Conservation (phyloP, 2,329 filamentous ascomycete genomes). For the Pseudogymnoascus sp. region DNA sequence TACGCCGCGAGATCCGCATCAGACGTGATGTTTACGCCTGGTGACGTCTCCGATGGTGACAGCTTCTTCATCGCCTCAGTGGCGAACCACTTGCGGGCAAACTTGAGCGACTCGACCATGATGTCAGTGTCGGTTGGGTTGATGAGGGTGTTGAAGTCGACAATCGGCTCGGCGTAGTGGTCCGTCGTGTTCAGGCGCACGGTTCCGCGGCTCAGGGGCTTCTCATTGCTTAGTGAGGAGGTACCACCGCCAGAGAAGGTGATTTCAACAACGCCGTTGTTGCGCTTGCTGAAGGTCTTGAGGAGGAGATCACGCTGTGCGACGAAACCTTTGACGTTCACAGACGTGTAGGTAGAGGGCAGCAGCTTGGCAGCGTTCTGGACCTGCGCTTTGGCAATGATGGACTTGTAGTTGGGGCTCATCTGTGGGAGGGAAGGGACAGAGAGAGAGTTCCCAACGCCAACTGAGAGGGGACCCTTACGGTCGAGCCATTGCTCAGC, state of each 20-base stretch:
- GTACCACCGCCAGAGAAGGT: conserved; percentile 25
- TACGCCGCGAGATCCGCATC: conserved; percentile 23
- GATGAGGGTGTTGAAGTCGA: conserved; percentile 31
- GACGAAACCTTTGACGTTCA: conserved; percentile 18
- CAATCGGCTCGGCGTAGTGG: conserved; percentile 24
- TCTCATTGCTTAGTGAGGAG: conserved; percentile 26
- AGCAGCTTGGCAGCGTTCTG: conserved; percentile 22
- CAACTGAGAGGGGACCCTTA: conserved; percentile 33
- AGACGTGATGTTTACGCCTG: conserved; percentile 24
- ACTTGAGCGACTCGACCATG: conserved; percentile 24
- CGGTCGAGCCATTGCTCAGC: conserved; percentile 27
- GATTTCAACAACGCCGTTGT: conserved; percentile 28
- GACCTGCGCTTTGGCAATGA: conserved; percentile 22
- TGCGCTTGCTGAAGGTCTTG: conserved; percentile 16
- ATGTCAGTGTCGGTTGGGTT: conserved; percentile 34
- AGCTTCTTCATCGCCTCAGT: conserved; percentile 24
- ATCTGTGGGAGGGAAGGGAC: conserved; percentile 27
- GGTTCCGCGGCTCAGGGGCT: conserved; percentile 32
- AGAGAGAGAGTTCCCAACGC: conserved; percentile 23
- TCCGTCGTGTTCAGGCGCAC: conserved; percentile 26
- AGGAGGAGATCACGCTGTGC: conserved; percentile 23
- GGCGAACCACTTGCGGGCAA: conserved; percentile 23
- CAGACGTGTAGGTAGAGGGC: conserved; percentile 13
- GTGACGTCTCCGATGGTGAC: conserved; percentile 26
- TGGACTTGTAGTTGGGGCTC: conserved; percentile 20